phyloP scores from a whole-genome alignment of 1,139 yeast genomes.

The Candida sanyaensis region DNA sequence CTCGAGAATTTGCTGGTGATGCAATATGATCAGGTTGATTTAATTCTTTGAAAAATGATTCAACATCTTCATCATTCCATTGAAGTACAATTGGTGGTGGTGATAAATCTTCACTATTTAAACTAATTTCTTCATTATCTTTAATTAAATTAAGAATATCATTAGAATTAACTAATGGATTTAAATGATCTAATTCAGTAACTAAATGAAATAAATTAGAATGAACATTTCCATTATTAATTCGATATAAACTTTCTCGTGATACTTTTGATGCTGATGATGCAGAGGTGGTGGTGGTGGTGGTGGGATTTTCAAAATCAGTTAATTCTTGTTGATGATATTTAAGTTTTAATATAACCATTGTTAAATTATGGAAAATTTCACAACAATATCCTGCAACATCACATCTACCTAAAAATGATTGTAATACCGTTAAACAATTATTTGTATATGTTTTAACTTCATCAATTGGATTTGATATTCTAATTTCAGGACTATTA shows the following conservation, averaged over 20 bases:
- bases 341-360: conserved; percentile 68
- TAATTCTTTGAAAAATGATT: conserved; percentile 46
- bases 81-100: conserved; percentile 6
- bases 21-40: conserved; percentile 16
- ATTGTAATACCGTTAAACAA: conserved; percentile 61
- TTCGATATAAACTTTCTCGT: conserved; percentile 18
- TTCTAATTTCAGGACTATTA: conserved; percentile 58
- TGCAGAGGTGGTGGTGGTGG: conserved; percentile 5
- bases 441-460: conserved; percentile 57
- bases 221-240: conserved; percentile 32
- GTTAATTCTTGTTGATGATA: conserved; percentile 34
- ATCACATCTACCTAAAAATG: conserved; percentile 70
- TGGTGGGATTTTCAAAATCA: conserved; percentile 17
- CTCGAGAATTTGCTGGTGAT: conserved; percentile 24
- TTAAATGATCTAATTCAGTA: conserved; percentile 12
- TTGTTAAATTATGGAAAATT: conserved; percentile 68
- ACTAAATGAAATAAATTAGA: conserved; percentile 38
- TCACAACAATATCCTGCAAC: conserved; percentile 76
- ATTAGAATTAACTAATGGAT: conserved; percentile 6
- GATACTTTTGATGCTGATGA: conserved; percentile 10
- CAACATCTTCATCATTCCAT: conserved; percentile 29
- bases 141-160: background rate
- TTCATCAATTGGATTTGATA: conserved; percentile 47
- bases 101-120: background rate
- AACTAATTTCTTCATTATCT: background rate